Evolutionary conservation across 345 rosid genomes (phyloP), one percentile per base, ranked within the genome.

Genomic region (Syzygium aromaticum): DNA sequence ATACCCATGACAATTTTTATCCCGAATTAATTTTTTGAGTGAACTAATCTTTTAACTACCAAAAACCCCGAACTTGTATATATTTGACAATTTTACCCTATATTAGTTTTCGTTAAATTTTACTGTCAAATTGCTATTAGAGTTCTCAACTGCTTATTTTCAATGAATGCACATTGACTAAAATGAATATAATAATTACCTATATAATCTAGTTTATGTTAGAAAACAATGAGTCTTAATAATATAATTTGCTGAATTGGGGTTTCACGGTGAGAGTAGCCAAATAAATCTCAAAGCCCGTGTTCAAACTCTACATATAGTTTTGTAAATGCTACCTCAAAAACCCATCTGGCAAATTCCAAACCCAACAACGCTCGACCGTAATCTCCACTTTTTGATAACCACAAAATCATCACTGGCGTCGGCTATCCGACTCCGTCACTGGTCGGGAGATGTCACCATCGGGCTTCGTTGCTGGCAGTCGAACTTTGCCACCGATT

Each of bases 361-460:
- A 67, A 67, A 17, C 13, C 25, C 46, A 30, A 17, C 46, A 30
- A 16, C 3, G 0, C 7, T 30, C 1, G 1, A 17, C 13, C 0
- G 1, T 67, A 64, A 67, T 67, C 25, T 67, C 6, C 25, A 64
- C 8, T 33, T 30, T 5, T 43, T 43, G 46, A 43, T 64, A 28
- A 64, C 30, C 22, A 15, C 22, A 15, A 7, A 64, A 64, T 63
- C 2, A 7, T 28, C 40, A 13, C 1, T 1, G 0, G 22, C 0
- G 4, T 2, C 6, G 22, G 2, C 22, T 30, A 7, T 64, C 40
- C 11, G 11, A 7, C 12, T 16, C 8, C 0, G 38, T 30, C 43
- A 0, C 5, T 7, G 38, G 3, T 30, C 5, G 28, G 63, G 28
- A n/a, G 23, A 57, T 57, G 63, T 13, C 0, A 0, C 25, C 13